phyloP scores from a whole-genome alignment of 2,329 filamentous ascomycete species.

The Colletotrichum gloeosporioides region DNA sequence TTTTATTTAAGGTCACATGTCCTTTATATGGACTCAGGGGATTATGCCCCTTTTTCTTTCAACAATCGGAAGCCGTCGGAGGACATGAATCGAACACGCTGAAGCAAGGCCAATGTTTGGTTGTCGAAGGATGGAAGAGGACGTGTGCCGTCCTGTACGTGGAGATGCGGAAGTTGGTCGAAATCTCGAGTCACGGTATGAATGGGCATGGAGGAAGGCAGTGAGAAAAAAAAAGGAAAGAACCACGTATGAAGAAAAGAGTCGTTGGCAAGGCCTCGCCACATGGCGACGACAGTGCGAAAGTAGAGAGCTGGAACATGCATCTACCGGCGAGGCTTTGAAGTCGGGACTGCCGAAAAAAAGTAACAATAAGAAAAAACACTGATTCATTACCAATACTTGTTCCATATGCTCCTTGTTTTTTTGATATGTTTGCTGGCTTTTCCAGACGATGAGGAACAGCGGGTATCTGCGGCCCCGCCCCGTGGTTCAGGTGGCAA shows the following conservation, averaged over 20 bases:
- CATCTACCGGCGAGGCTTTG: not conserved
- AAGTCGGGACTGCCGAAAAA: not conserved
- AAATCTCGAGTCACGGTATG: not conserved
- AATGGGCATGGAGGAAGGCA: not conserved
- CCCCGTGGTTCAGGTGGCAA: not conserved
- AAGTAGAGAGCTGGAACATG: conserved; percentile 1
- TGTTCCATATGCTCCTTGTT: not conserved
- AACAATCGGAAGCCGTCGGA: not conserved
- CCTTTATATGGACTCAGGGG: not conserved
- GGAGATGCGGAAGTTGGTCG: not conserved
- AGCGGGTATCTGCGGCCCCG: not conserved
- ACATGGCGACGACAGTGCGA: not conserved
- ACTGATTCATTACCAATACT: not conserved
- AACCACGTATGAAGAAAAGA: not conserved
- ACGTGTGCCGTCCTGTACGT: too few species aligned
- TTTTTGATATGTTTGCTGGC: not conserved
- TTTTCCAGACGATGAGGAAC: not conserved
- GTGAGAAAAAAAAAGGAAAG: not conserved
- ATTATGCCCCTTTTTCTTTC: not conserved
- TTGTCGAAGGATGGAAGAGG: not conserved
- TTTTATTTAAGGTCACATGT: not conserved
- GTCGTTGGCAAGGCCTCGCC: not conserved
- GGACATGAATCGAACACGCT: not conserved
- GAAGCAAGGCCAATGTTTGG: not conserved
- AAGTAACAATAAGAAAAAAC: not conserved